These are phyloP conservation scores for Kodamaea suecica DNA, from an alignment of 1,139 yeast genomes.

Conservation along the genomic window DNA sequence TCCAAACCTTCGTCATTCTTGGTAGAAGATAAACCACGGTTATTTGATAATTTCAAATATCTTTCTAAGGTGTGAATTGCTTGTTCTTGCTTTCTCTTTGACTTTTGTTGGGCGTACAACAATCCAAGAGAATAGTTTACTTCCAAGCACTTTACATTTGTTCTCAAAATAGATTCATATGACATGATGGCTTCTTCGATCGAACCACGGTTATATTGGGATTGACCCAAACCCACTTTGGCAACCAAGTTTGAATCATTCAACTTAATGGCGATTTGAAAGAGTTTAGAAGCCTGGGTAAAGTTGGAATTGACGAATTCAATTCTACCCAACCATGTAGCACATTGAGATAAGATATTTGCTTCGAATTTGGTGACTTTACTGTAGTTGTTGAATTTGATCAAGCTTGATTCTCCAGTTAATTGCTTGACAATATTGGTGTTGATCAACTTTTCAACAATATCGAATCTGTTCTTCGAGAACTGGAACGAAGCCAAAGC, in stretches of 20 bases:
- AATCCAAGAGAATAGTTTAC: slow-evolving; percentile 74
- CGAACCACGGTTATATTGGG: slow-evolving; percentile 72
- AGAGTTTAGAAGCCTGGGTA: slow-evolving; percentile 66
- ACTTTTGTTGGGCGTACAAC: slow-evolving; percentile 54
- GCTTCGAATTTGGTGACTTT: slow-evolving; percentile 30
- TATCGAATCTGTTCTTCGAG: slow-evolving; percentile 55
- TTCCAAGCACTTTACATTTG: slow-evolving; percentile 69
- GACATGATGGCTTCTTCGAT: slow-evolving; percentile 83
- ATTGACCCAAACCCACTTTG: slow-evolving; percentile 80
- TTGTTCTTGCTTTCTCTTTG: slow-evolving; percentile 35
- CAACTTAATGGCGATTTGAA: slow-evolving; percentile 66
- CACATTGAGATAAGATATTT: slow-evolving; percentile 65
- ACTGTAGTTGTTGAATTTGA: slow-evolving; percentile 18
- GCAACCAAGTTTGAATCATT: slow-evolving; percentile 66
- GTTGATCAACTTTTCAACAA: slow-evolving; percentile 56
- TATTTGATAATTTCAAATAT: slow-evolving; percentile 60
- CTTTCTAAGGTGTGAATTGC: slow-evolving; percentile 70
- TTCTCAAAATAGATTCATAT: slow-evolving; percentile 69
- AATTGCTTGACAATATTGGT: slow-evolving; percentile 34
- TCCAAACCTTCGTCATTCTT: slow-evolving; percentile 26
- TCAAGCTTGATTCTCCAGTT: slow-evolving; percentile 29
- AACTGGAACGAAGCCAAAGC: slow-evolving; percentile 54
- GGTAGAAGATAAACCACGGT: slow-evolving; percentile 34
- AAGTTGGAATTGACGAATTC: slow-evolving; percentile 58
- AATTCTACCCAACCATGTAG: slow-evolving; percentile 85